A percentile compares a stretch with the other conserved stretches of the same genome.
phyloP scores from a whole-genome alignment of 2,329 filamentous ascomycete species.

The Fusarium sp. region DNA sequence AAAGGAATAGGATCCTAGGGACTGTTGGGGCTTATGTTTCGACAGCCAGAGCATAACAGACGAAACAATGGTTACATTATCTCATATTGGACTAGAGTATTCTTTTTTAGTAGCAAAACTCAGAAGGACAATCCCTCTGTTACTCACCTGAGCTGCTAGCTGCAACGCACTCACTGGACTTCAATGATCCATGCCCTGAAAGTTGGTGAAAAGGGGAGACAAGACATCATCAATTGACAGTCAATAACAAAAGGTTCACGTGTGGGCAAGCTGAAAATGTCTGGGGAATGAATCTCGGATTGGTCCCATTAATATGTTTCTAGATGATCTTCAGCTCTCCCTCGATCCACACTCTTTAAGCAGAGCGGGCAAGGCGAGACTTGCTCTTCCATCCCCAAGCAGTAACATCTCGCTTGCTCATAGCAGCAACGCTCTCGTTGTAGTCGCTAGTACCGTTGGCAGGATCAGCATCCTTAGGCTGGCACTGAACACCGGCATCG shows the following conservation, averaged over 20 bases:
- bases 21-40: no score
- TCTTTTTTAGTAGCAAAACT: no score
- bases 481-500: constrained; percentile 39
- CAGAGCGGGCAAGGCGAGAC: constrained; percentile 23
- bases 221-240: background rate
- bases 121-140: background rate
- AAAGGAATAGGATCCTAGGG: no score
- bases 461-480: constrained; percentile 55
- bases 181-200: accelerated
- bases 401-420: constrained; percentile 38
- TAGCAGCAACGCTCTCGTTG: constrained; percentile 33
- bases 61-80: no score
- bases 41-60: no score
- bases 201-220: background rate
- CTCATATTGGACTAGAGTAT: background rate
- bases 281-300: background rate
- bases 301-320: background rate
- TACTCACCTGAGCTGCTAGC: accelerated
- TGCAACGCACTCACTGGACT: accelerated
- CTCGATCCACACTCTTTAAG: background rate
- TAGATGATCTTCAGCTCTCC: background rate
- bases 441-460: constrained; percentile 55
- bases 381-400: constrained; percentile 34
- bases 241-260: accelerated
- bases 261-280: background rate